Evolutionary conservation across 2,329 filamentous ascomycete species (phyloP).

Genomic region (Fusarium illudens): DNA sequence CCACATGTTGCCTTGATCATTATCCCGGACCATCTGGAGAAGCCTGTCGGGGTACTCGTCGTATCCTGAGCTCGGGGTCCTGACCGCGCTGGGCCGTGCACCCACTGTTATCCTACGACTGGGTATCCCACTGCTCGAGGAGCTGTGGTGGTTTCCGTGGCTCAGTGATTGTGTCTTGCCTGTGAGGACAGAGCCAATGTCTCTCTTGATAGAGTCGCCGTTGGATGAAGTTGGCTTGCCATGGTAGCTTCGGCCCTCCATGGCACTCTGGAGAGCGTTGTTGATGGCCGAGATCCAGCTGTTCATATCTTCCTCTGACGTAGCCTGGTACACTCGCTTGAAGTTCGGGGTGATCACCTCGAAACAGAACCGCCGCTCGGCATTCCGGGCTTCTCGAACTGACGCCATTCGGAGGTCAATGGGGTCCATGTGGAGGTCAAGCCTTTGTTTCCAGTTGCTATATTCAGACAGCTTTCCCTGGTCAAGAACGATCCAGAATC

Average conservation of each 20-base stretch:
- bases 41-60: conserved; percentile 88
- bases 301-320: conserved; percentile 97
- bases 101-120: conserved; percentile 90
- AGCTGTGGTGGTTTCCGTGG: conserved; percentile 62
- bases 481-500: conserved; percentile 98
- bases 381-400: conserved; percentile 92
- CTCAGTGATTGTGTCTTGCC: conserved; percentile 84
- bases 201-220: conserved; percentile 71
- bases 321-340: conserved; percentile 96
- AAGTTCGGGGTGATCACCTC: conserved; percentile 97
- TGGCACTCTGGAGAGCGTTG: conserved; percentile 94
- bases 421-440: conserved; percentile 97
- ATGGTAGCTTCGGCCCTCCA: conserved; percentile 77
- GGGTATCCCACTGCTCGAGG: conserved; percentile 64
- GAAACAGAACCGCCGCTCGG: conserved; percentile 95
- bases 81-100: conserved; percentile 77
- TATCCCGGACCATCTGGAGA: conserved; percentile 85
- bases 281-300: conserved; percentile 97
- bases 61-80: conserved; percentile 73
- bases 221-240: conserved; percentile 57
- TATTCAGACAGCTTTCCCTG: conserved; percentile 97
- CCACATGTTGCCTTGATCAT: conserved; percentile 90
- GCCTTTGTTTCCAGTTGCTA: conserved; percentile 98
- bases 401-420: conserved; percentile 98
- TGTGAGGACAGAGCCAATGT: conserved; percentile 91